These are phyloP conservation scores for Pythium aristosporum DNA, from an alignment of 352 stramenopile species.

Conservation along the genomic window DNA sequence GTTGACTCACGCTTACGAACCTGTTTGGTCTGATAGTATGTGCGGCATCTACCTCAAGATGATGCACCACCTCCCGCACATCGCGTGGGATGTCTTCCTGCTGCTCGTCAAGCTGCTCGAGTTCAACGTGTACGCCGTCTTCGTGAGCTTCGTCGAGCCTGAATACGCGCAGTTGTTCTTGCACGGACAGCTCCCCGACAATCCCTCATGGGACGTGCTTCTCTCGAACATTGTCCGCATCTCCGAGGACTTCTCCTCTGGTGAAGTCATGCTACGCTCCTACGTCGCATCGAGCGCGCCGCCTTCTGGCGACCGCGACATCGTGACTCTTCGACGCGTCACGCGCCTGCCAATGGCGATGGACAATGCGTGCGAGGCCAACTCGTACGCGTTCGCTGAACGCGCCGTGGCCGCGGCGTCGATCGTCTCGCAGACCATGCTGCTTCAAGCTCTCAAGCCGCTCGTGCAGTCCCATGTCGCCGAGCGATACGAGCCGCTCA, in stretches of 20 bases:
- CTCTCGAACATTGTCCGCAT: conserved; percentile 13
- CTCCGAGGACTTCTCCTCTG: conserved; percentile 14
- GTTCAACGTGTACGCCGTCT: conserved; percentile 76
- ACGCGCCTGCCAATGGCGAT: conserved; percentile 43
- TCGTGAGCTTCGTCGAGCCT: conserved; percentile 58
- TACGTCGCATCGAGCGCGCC: conserved; percentile 13
- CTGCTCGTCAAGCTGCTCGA: conserved; percentile 79
- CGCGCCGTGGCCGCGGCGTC: conserved; percentile 64
- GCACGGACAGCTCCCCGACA: conserved; percentile 25
- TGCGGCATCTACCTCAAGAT: conserved; percentile 87
- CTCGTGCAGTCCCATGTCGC: conserved; percentile 64
- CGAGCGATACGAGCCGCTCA: conserved; percentile 60
- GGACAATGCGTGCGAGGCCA: conserved; percentile 49
- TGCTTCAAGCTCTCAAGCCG: conserved; percentile 69
- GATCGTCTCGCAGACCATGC: conserved; percentile 51
- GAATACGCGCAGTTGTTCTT: conserved; percentile 55
- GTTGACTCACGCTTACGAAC: neutral
- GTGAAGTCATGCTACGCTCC: conserved; percentile 23
- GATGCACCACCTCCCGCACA: conserved; percentile 78
- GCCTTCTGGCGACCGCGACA: conserved; percentile 20
- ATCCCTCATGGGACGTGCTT: conserved; percentile 9
- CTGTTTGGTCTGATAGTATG: conserved; percentile 35
- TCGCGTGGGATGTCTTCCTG: conserved; percentile 67
- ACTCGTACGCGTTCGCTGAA: conserved; percentile 63
- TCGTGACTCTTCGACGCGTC: conserved; percentile 53